phyloP scores from a whole-genome alignment of 306 rosid genomes.

The Prunus salicina region DNA sequence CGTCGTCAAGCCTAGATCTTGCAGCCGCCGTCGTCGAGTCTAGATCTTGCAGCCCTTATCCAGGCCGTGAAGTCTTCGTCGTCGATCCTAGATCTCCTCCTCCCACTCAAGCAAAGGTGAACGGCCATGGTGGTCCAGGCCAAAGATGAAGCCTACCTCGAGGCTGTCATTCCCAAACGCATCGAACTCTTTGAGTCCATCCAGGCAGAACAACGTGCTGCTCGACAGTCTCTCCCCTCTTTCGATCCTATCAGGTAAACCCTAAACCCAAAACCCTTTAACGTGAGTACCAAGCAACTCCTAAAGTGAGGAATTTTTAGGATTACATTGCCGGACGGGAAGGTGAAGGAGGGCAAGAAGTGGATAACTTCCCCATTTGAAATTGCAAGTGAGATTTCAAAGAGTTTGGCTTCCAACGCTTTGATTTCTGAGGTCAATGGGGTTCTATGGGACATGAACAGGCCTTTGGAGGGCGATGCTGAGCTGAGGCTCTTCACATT shows the following conservation, averaged over 20 bases:
- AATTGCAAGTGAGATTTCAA: constrained; percentile 67
- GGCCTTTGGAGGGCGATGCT: constrained; percentile 69
- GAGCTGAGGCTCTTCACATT: constrained; percentile 61
- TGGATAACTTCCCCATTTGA: constrained; percentile 64
- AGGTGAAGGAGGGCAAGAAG: constrained; percentile 57
- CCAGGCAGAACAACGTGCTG: constrained; percentile 39
- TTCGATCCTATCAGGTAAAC: constrained; percentile 61
- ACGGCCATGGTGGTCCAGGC: constrained; percentile 31
- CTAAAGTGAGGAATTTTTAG: constrained; percentile 8
- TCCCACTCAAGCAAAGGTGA: no score
- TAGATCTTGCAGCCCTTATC: no score
- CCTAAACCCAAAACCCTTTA: neutral
- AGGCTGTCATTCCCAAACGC: constrained; percentile 50
- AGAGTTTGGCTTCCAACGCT: constrained; percentile 63
- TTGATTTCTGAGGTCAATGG: constrained; percentile 71
- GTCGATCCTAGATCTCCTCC: no score
- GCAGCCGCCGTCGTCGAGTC: no score
- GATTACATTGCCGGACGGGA: constrained; percentile 62
- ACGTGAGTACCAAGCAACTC: no score
- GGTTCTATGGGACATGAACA: constrained; percentile 70
- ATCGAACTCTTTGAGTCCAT: constrained; percentile 53
- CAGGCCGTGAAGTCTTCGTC: no score
- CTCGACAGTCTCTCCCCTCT: constrained; percentile 52
- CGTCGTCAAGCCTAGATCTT: no score
- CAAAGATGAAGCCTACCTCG: constrained; percentile 72